Conservation (phyloP, 1,284 basidiomycete species). For the Boletellus sp. region DNA sequence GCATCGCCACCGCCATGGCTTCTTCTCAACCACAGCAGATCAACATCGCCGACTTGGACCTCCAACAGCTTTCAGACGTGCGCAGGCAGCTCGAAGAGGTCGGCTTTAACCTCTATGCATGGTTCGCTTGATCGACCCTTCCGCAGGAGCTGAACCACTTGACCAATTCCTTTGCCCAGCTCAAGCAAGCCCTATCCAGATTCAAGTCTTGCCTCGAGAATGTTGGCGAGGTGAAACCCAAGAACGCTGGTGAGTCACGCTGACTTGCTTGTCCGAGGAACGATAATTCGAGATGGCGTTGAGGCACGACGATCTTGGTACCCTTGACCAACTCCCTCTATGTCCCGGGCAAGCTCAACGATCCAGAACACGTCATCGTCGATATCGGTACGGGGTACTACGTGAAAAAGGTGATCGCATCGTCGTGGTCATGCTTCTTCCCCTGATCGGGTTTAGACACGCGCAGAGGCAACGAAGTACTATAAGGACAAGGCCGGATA, state of each 20-base stretch:
- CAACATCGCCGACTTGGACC: constrained; percentile 74
- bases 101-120: neutral
- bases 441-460: constrained; percentile 52
- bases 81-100: constrained; percentile 89
- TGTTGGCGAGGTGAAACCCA: constrained; percentile 72
- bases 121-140: neutral
- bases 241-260: constrained; percentile 62
- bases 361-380: constrained; percentile 85
- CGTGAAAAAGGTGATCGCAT: constrained; percentile 76
- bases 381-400: constrained; percentile 97
- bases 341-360: constrained; percentile 85
- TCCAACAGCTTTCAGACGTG: constrained; percentile 81
- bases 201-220: constrained; percentile 87
- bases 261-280: neutral
- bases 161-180: constrained; percentile 88
- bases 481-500: constrained; percentile 77
- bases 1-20: constrained; percentile 27
- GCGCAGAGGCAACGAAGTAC: constrained; percentile 73
- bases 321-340: constrained; percentile 94
- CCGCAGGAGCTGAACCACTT: constrained; percentile 87
- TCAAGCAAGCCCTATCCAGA: constrained; percentile 90
- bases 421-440: neutral
- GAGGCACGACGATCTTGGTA: constrained; percentile 86
- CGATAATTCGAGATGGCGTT: neutral
- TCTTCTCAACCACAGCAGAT: constrained; percentile 59